phyloP scores from a whole-genome alignment of 139 green algal genomes.

The Chloropicon primus region DNA sequence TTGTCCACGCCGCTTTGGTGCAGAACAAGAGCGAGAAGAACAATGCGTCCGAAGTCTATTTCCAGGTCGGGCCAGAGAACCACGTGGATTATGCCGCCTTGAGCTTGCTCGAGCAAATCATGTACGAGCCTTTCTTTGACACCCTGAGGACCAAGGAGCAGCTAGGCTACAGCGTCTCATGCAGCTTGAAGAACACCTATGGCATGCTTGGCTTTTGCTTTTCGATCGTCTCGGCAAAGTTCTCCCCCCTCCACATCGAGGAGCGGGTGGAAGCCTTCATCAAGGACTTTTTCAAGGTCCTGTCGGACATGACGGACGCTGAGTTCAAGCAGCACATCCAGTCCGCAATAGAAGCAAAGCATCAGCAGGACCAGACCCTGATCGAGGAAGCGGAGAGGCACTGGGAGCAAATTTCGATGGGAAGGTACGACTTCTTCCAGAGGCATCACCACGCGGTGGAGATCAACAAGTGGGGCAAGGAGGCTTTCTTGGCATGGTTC shows the following conservation, averaged over 20 bases:
- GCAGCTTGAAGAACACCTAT: constrained; percentile 55
- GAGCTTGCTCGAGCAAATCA: constrained; percentile 29
- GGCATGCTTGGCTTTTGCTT: constrained; percentile 72
- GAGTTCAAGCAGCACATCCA: constrained; percentile 61
- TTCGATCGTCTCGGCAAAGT: constrained; percentile 42
- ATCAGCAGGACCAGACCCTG: constrained; percentile 53
- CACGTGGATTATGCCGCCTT: background rate
- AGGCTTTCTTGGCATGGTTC: constrained; percentile 14
- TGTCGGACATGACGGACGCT: constrained; percentile 33
- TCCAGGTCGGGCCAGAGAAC: constrained; percentile 2
- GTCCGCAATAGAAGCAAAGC: constrained; percentile 54
- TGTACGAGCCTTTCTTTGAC: constrained; percentile 67
- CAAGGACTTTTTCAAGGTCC: constrained; percentile 19
- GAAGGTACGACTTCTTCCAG: constrained; percentile 46
- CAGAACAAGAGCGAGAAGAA: background rate
- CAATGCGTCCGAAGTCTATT: background rate
- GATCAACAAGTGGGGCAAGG: constrained; percentile 22
- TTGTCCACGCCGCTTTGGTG: background rate
- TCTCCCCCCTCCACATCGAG: constrained; percentile 39
- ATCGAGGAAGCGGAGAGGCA: constrained; percentile 55
- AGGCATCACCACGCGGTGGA: constrained; percentile 35
- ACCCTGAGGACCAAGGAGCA: constrained; percentile 85
- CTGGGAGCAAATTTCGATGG: constrained; percentile 62
- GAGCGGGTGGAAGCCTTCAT: constrained; percentile 71
- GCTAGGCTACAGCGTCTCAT: constrained; percentile 80